Base-by-base conservation (phyloP, 179 eudicot species). In the Patellifolia procumbens region DNA sequence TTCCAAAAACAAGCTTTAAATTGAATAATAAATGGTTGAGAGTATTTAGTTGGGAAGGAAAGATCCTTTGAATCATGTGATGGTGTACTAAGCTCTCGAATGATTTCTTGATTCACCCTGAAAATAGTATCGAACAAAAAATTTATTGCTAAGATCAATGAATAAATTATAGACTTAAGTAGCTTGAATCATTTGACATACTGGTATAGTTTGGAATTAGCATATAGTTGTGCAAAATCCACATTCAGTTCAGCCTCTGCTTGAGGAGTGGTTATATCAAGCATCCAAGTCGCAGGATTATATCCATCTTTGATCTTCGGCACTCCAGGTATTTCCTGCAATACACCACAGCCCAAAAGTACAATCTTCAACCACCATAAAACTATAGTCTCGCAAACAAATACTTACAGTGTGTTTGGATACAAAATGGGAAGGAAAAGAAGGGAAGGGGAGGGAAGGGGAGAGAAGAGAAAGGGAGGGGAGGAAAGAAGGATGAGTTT, bases 211-310 rank as follows among this genome's bases (percentile, higher is more conserved):
- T 69, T 66, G 22, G 94, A 91, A 20, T 78, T 88, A 46, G 82
- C 81, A 64, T 87, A 91, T 35, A 85, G 63, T 42, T 88, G 79
- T 3, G 96, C 92, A 84, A 91, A 91, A 72, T 91, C 92, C 9
- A 91, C 85, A 35, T 71, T 83, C 10, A 90, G 75, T 31, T 88
- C 83, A 67, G 83, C 56, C 73, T 91, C 96, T 15, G 60, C 79
- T 39, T 88, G 75, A n/a, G 83, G 24, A 29, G 92, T 46, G 53
- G 82, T 45, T 42, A 88, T 84, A 52, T 89, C 93, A 76, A 91
- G 72, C 96, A 91, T 91, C 96, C 96, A 91, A 6, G 96, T 91
- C 22, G 96, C 96, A 28, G 96, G 93, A 78, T 91, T 91, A 46
- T 88, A 84, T 2, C 93, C 93, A 58, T 89, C 92, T 80, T 83